Evolutionary conservation across 2,329 filamentous ascomycete genomes (phyloP).

Genomic region (Claviceps arundinis): DNA sequence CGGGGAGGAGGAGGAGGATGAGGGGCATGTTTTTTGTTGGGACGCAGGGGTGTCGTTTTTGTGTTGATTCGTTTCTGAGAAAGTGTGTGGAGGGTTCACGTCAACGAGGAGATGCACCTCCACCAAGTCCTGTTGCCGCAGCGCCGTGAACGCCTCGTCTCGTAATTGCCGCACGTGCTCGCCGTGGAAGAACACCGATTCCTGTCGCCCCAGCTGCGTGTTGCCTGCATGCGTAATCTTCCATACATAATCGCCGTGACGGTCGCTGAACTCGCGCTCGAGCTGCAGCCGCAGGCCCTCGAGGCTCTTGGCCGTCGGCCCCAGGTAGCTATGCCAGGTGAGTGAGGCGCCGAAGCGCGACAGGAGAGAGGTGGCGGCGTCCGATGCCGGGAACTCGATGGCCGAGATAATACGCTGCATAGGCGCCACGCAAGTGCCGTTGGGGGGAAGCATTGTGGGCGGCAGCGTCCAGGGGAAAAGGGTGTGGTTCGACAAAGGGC

Average conservation of each 20-base stretch:
- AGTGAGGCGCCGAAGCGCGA: conserved; percentile 21
- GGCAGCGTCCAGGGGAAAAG: conserved; percentile 93
- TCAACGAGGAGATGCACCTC: conserved; percentile 53
- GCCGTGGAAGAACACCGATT: conserved; percentile 68
- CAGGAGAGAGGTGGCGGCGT: conserved; percentile 20
- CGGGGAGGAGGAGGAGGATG: conserved; percentile 8
- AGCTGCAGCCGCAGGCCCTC: conserved; percentile 51
- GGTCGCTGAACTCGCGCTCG: conserved; percentile 44
- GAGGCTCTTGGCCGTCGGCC: conserved; percentile 36
- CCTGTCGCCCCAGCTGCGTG: conserved; percentile 71
- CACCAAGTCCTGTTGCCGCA: conserved; percentile 58
- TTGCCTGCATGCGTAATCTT: conserved; percentile 71
- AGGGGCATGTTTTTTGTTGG: background rate
- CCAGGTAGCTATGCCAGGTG: conserved; percentile 20
- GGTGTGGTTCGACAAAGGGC: conserved; percentile 61
- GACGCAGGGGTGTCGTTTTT: background rate
- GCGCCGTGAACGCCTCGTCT: conserved; percentile 72
- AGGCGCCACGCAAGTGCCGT: conserved; percentile 67
- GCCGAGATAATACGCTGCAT: conserved; percentile 55
- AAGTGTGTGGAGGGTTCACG: conserved; percentile 13
- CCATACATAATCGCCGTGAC: conserved; percentile 36
- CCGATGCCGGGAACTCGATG: conserved; percentile 46
- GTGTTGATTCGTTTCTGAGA: conserved; percentile 7
- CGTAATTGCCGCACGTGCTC: conserved; percentile 62
- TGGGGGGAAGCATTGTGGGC: conserved; percentile 53